Base-by-base conservation (phyloP, 2,329 filamentous ascomycete species). In the Fusarium sp. region DNA sequence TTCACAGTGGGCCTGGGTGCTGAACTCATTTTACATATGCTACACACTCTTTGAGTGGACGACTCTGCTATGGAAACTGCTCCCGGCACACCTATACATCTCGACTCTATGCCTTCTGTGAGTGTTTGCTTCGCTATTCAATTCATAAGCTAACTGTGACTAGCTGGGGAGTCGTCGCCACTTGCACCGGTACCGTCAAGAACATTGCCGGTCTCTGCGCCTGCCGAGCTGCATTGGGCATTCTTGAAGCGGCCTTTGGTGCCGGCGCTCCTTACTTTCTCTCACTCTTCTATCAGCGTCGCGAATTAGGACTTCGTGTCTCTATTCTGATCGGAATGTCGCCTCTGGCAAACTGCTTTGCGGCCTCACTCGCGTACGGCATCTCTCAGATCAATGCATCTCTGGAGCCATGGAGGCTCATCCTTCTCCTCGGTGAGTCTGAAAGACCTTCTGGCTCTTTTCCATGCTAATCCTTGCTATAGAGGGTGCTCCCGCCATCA, bases 31-130 rank as follows among this genome's bases (percentile, higher is more conserved):
- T 2, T 77, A 77, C 20, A 64, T 77, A 29, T 57, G 68, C 3
- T 77, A 77, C 6, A 69, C 76, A 0, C 1, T 67, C 0, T 77
- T 77, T 3, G 75, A 77, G 11, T 77, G 75, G 73, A 76, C 75
- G 0, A 77, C 66, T 0, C 64, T 77, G 60, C 37, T 77, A 0
- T 77, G 75, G 75, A 77, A 74, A 50, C 65, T 76, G 1, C 68
- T 77, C 0, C 75, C 75, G 1, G 75, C 75, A 0, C 68, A 70
- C 7, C 69, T 70, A 0, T 77, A 76, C 20, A 75, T 77, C 0
- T 61, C 73, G 0, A 48, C 54, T 0, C 64, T 77, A 0, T 77
- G 75, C 2, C 13, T 77, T 10, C 64, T 63, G 75, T 77, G 16
- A 59, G 70, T 27, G 4, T 33, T 9, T 16, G 5, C 1, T 2